A percentile compares a stretch with the other conserved stretches of the same genome.
These are phyloP conservation scores for Hibiscus syriacus DNA, from an alignment of 345 rosid species.

Conservation along the genomic window DNA sequence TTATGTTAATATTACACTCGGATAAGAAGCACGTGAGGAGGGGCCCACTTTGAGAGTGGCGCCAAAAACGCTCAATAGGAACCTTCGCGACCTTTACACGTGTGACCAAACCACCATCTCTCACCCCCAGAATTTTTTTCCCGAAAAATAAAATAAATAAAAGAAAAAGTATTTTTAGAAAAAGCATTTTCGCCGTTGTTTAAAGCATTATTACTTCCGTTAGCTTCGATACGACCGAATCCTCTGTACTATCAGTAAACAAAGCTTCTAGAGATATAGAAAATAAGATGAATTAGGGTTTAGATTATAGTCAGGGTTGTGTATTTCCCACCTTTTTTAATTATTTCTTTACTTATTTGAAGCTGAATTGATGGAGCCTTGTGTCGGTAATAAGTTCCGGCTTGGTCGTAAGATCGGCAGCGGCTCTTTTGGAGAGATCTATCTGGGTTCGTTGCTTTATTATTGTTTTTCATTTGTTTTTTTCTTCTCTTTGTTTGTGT, in stretches of 20 bases:
- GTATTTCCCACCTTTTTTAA: neutral
- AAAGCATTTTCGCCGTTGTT: neutral
- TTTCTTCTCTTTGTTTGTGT: neutral
- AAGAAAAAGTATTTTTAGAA: neutral
- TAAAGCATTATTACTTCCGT: neutral
- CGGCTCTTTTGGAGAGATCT: conserved; percentile 99
- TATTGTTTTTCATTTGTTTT: neutral
- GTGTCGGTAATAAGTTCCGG: conserved; percentile 82
- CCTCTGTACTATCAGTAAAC: neutral
- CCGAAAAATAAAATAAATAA: neutral
- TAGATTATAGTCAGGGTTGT: neutral
- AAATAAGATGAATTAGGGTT: conserved; percentile 1
- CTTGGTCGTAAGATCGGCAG: conserved; percentile 96
- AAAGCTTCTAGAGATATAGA: neutral
- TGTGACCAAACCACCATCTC: too few relatives aligned
- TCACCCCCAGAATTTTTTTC: neutral
- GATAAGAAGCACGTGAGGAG: neutral
- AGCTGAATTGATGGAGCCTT: conserved; percentile 63
- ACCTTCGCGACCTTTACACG: neutral
- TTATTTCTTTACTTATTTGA: neutral
- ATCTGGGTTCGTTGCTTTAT: conserved; percentile 51
- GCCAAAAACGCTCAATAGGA: neutral
- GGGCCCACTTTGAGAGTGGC: neutral
- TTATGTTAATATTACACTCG: too few relatives aligned
- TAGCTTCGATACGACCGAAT: conserved; percentile 1